These are phyloP conservation scores for Leccinum disarticulatum DNA, from an alignment of 768 basidiomycete species.

Conservation along the genomic window DNA sequence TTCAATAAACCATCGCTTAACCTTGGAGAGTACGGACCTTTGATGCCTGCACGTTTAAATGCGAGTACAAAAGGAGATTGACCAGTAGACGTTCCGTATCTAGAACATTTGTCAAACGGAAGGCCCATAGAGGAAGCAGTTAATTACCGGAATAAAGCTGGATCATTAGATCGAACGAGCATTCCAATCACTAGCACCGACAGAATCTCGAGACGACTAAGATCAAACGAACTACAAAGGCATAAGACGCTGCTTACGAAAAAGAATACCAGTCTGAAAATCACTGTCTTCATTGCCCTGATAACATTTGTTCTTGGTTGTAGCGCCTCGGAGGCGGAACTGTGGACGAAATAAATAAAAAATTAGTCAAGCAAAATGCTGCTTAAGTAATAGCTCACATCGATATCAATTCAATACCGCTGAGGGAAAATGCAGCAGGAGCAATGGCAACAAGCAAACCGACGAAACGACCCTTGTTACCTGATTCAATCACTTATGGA, in stretches of 20 bases:
- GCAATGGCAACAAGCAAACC: constrained; percentile 20
- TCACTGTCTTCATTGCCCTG: constrained; percentile 73
- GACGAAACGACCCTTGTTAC: constrained; percentile 19
- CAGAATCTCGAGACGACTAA: constrained; percentile 11
- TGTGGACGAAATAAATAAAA: constrained; percentile 26
- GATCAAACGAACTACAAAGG: neutral
- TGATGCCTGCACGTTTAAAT: constrained; percentile 70
- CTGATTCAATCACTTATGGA: constrained; percentile 20
- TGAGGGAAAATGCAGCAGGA: constrained; percentile 64
- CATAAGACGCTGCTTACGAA: constrained; percentile 9
- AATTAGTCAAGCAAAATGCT: constrained; percentile 11
- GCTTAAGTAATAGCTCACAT: constrained; percentile 42
- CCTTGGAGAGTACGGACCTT: constrained; percentile 35
- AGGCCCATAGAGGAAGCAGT: neutral
- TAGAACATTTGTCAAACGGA: neutral
- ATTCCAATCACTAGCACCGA: constrained; percentile 61
- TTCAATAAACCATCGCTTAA: constrained; percentile 8
- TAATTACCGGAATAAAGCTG: constrained; percentile 43
- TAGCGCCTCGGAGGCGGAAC: constrained; percentile 74
- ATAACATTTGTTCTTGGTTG: constrained; percentile 79
- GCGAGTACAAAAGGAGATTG: constrained; percentile 86
- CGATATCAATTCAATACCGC: constrained; percentile 74
- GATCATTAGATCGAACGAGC: constrained; percentile 72
- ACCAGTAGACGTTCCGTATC: constrained; percentile 43
- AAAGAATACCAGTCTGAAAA: constrained; percentile 64